These are phyloP conservation scores for Peniophora sp. DNA, from an alignment of 1,284 basidiomycete genomes.

Conservation along the genomic window DNA sequence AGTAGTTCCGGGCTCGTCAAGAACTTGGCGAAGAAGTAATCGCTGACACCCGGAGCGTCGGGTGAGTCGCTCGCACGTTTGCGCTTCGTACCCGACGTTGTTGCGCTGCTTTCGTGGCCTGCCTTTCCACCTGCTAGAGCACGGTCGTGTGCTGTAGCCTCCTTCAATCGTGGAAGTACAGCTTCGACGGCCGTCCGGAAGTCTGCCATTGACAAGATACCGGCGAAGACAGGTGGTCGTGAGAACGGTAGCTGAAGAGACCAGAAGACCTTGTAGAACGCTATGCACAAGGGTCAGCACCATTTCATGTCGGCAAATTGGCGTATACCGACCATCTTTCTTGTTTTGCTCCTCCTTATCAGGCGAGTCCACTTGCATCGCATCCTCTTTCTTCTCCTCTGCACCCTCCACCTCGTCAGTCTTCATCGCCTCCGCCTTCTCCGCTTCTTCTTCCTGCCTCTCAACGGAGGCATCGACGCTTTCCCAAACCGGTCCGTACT, in stretches of 20 bases:
- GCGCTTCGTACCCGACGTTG: constrained; percentile 42
- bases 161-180: constrained; percentile 70
- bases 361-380: constrained; percentile 29
- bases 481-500: constrained; percentile 77
- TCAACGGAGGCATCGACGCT: constrained; percentile 36
- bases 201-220: constrained; percentile 41
- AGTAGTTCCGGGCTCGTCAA: constrained; percentile 80
- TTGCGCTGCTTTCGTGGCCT: constrained; percentile 28
- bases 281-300: constrained; percentile 27
- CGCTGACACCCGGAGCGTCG: constrained; percentile 40
- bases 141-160: constrained; percentile 76
- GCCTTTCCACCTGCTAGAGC: constrained; percentile 67
- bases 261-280: constrained; percentile 83
- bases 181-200: constrained; percentile 66
- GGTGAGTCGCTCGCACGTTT: constrained; percentile 52
- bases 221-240: constrained; percentile 55
- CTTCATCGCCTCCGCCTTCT: constrained; percentile 14
- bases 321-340: constrained; percentile 2
- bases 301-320: constrained; percentile 4
- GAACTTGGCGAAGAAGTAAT: constrained; percentile 90
- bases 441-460: constrained; percentile 19
- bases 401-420: constrained; percentile 21
- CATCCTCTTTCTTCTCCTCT: constrained; percentile 15
- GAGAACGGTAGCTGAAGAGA: constrained; percentile 75
- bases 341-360: constrained; percentile 26